Evolutionary conservation across 2,329 filamentous ascomycete species (phyloP).

Genomic region (Botrytis galanthina): DNA sequence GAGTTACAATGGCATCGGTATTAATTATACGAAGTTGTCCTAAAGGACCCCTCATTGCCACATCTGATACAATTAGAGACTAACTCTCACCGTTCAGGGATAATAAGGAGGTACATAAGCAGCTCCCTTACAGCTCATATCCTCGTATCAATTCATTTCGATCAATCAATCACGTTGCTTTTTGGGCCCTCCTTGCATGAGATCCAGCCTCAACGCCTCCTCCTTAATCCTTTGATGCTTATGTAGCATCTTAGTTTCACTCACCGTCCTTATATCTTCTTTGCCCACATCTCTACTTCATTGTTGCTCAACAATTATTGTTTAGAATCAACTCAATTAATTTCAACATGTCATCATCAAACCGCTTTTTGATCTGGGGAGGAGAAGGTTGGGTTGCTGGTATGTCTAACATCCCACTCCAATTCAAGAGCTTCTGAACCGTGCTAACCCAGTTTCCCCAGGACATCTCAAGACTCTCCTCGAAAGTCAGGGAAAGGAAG

Average conservation of each 20-base stretch:
- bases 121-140: neutral
- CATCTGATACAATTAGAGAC: neutral
- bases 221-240: constrained; percentile 12
- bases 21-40: neutral
- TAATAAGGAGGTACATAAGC: constrained; percentile 10
- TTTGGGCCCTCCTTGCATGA: constrained; percentile 15
- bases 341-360: constrained; percentile 22
- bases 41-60: constrained; percentile 3
- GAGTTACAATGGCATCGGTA: neutral
- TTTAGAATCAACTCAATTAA: neutral
- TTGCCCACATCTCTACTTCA: neutral
- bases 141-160: constrained; percentile 10
- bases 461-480: constrained; percentile 59
- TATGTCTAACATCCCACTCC: constrained; percentile 6
- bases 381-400: constrained; percentile 55
- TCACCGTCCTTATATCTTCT: constrained; percentile 15
- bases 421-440: neutral
- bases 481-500: constrained; percentile 56
- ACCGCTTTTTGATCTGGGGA: constrained; percentile 60
- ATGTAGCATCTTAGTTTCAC: neutral
- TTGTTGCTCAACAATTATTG: neutral
- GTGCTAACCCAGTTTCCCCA: constrained; percentile 15
- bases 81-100: neutral
- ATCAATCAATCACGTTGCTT: constrained; percentile 4
- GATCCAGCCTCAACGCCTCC: constrained; percentile 11